Base-by-base conservation (phyloP, 345 rosid genomes). In the Melaleuca alternifolia region DNA sequence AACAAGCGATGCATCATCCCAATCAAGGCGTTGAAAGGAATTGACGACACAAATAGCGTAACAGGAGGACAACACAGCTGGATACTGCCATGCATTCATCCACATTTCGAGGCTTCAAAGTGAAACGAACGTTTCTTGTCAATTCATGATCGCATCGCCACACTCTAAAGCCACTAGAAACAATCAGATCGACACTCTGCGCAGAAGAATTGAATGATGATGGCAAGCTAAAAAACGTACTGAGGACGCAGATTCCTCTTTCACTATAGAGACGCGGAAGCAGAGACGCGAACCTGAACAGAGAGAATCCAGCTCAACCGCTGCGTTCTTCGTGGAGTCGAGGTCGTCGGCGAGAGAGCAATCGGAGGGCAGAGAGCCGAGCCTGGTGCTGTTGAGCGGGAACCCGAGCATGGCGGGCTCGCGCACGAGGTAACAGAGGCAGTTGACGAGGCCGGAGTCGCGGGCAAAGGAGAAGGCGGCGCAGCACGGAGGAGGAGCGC, bases 381-480 rank as follows among this genome's bases (percentile, higher is more conserved):
- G 61, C 88, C 94, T 91, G 51, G 95, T 88, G 88, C 87, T 53
- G 89, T 95, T 94, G 89, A 96, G 86, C 23, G 98, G 97, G 89
- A 97, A 97, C 51, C 98, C 96, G 76, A 96, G 92, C 89, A 95
- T 90, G 83, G 84, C 86, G 81, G 98, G 96, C 90, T 93, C 90
- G 84, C 87, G 93, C 89, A 93, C 84, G 33, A 94, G 93, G 93
- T 93, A 94, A 83, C 97, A 95, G 94, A 93, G 92, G 88, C 98
- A 97, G 89, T 85, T 86, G 52, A 93, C 92, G 71, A 88, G 85
- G 53, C 84, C 83, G 26, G 96, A 86, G 23, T 83, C 82, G 86
- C 94, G 85, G 37, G 90, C 88, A 2, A 91, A 87, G 37, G 92
- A 82, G 89, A 92, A 91, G 85, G 93, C 95, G 3, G 86, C 84